These are phyloP conservation scores for Plasmodium chabaudi DNA, from an alignment of 169 alveolate species.

Conservation along the genomic window DNA sequence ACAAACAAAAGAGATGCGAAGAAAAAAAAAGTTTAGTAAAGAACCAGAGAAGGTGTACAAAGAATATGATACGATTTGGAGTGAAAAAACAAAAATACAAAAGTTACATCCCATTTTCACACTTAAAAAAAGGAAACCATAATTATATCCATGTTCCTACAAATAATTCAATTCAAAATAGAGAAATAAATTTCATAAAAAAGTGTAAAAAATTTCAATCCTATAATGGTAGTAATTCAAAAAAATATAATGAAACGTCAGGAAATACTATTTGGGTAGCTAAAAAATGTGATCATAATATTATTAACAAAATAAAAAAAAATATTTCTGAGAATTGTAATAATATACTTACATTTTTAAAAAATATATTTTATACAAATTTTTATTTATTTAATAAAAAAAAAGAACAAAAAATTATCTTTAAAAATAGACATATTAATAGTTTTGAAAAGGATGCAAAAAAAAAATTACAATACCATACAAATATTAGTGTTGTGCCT, in stretches of 20 bases:
- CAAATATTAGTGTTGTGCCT: not conserved
- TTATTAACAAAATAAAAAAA: slow-evolving; percentile 9
- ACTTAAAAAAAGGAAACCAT: too few relatives aligned
- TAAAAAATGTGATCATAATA: not conserved
- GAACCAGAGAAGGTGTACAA: too few relatives aligned
- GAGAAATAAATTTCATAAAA: slow-evolving; percentile 22
- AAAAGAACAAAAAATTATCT: slow-evolving; percentile 1
- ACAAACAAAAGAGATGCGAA: too few relatives aligned
- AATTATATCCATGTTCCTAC: too few relatives aligned
- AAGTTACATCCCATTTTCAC: too few relatives aligned
- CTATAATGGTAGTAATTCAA: not conserved
- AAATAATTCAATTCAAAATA: not conserved
- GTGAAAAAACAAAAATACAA: too few relatives aligned
- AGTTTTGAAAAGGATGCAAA: not conserved
- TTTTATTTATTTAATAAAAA: slow-evolving; percentile 7
- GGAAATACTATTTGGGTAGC: slow-evolving; percentile 1
- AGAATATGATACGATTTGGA: too few relatives aligned
- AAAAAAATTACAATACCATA: not conserved
- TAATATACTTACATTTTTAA: slow-evolving; percentile 8
- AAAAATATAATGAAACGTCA: not conserved
- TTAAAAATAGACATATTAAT: not conserved
- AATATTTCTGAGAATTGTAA: slow-evolving; percentile 17
- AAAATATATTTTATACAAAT: slow-evolving; percentile 11
- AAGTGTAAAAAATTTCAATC: slow-evolving; percentile 17
- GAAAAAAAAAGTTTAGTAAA: too few relatives aligned